phyloP scores from a whole-genome alignment of 495 filamentous ascomycete species.

The Annulohypoxylon moriforme region DNA sequence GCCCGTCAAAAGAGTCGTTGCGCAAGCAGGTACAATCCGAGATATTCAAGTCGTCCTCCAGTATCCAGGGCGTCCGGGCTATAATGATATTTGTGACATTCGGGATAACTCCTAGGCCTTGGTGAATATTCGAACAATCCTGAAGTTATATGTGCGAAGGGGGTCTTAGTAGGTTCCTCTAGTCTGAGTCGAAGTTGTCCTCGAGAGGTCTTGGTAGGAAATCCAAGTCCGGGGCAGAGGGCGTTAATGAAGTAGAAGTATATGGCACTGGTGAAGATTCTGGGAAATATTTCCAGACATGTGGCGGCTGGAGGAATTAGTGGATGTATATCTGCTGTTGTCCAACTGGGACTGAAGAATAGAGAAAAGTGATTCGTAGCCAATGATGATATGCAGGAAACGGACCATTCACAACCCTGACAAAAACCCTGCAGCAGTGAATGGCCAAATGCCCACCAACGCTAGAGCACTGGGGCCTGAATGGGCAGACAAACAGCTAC shows the following conservation, averaged over 20 bases:
- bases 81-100: slow-evolving; percentile 31
- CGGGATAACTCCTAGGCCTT: slow-evolving; percentile 10
- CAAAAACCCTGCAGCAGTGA: slow-evolving; percentile 52
- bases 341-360: slow-evolving; percentile 47
- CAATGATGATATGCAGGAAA: slow-evolving; percentile 53
- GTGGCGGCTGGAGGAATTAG: slow-evolving; percentile 47
- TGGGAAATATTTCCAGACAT: slow-evolving; percentile 43
- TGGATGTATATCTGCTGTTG: slow-evolving; percentile 48
- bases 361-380: slow-evolving; percentile 48
- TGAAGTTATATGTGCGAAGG: slow-evolving; percentile 32
- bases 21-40: slow-evolving; percentile 13
- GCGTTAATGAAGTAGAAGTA: slow-evolving; percentile 37
- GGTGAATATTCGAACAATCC: slow-evolving; percentile 21
- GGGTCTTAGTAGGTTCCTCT: slow-evolving; percentile 28
- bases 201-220: slow-evolving; percentile 26
- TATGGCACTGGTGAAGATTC: slow-evolving; percentile 30
- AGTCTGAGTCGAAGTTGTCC: slow-evolving; percentile 34
- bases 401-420: slow-evolving; percentile 56
- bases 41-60: slow-evolving; percentile 23
- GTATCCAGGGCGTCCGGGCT: slow-evolving; percentile 18
- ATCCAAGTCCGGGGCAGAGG: slow-evolving; percentile 36
- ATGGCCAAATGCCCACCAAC: slow-evolving; percentile 50
- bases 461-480: slow-evolving; percentile 44
- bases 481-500: slow-evolving; percentile 43
- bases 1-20: slow-evolving; percentile 14